Base-by-base conservation (phyloP, 345 rosid species). In the Cardamine occulta region DNA sequence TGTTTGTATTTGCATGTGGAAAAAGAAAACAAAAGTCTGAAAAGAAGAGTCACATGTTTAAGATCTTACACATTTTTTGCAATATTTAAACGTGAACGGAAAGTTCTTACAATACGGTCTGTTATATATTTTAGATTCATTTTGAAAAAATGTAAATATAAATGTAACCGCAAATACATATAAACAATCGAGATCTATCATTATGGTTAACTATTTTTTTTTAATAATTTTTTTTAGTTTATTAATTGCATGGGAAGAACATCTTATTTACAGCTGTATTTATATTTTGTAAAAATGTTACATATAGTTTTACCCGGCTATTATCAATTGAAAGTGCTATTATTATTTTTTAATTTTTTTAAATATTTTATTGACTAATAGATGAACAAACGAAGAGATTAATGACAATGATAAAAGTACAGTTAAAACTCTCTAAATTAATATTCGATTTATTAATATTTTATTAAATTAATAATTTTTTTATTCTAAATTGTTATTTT, bases 241-340 rank as follows among this genome's bases (percentile, higher is more conserved):
- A n/a, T n/a, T n/a, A n/a, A n/a, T n/a, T 55, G 77, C 64, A 64
- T 55, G 56, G 56, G 40, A 73, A 54, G 39, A 73, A 51, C 17
- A 72, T 37, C 40, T 63, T 52, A 12, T 8, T 63, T 12, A 24
- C 15, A 39, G 3, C 10, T 31, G 53, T 52, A n/a, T 42, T 21
- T 60, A 10, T 26, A 28, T 7, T 17, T 32, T 34, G 24, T 34
- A 8, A n/a, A 21, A 66, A 18, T 15, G 34, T 67, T 59, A 67
- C 39, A n/a, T n/a, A 34, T 15, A 31, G 7, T 44, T 28, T 74
- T 40, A 17, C 31, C 10, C 21, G 11, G 24, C 49, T 61, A 4
- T 7, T 52, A 17, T 44, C 4, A 48, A 4, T 42, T 8, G 2
- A 26, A 19, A 70, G n/a, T 19, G 2, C n/a, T 31, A 23, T 8